Conservation (phyloP, 2,329 filamentous ascomycete species). For the Aspergillus ruber region DNA sequence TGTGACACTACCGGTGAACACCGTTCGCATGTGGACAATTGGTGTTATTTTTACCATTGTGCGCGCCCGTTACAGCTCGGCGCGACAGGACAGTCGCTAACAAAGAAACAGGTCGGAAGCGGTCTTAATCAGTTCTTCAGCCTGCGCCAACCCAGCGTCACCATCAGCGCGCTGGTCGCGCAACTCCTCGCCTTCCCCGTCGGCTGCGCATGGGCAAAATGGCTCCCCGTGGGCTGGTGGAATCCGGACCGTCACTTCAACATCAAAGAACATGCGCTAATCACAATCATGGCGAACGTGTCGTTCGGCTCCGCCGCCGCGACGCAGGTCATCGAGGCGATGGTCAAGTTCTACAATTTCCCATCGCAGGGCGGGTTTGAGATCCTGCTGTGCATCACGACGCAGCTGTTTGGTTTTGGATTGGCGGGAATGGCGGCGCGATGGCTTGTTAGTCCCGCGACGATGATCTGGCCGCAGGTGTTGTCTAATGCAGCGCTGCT, state of each 20-base stretch:
- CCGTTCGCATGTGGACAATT: conserved; percentile 33
- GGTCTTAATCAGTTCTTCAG: conserved; percentile 36
- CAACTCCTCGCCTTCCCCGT: conserved; percentile 43
- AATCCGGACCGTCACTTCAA: conserved; percentile 39
- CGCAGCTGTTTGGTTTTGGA: conserved; percentile 58
- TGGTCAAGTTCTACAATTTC: conserved; percentile 50
- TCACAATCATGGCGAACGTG: conserved; percentile 43
- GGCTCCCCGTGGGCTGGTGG: conserved; percentile 34
- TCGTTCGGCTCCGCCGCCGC: conserved; percentile 41
- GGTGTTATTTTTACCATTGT: conserved; percentile 33
- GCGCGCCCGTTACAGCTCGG: background rate
- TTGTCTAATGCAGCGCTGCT: conserved; percentile 48
- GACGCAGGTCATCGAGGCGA: conserved; percentile 33
- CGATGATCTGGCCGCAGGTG: conserved; percentile 60
- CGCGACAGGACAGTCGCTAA: background rate
- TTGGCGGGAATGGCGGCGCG: conserved; percentile 54
- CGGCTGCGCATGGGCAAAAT: conserved; percentile 34
- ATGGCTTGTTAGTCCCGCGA: conserved; percentile 53
- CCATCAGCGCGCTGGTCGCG: conserved; percentile 32
- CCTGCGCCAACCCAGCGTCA: conserved; percentile 33
- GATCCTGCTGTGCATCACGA: conserved; percentile 54
- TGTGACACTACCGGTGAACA: conserved; percentile 25
- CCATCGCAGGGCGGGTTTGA: conserved; percentile 55
- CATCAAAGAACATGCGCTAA: conserved; percentile 37
- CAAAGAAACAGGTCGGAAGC: conserved; percentile 23